Percentiles rank a stretch among this genome's conserved stretches.
These are phyloP conservation scores for Cutaneotrichosporon cavernicola DNA, from an alignment of 1,284 basidiomycete genomes.

Conservation along the genomic window DNA sequence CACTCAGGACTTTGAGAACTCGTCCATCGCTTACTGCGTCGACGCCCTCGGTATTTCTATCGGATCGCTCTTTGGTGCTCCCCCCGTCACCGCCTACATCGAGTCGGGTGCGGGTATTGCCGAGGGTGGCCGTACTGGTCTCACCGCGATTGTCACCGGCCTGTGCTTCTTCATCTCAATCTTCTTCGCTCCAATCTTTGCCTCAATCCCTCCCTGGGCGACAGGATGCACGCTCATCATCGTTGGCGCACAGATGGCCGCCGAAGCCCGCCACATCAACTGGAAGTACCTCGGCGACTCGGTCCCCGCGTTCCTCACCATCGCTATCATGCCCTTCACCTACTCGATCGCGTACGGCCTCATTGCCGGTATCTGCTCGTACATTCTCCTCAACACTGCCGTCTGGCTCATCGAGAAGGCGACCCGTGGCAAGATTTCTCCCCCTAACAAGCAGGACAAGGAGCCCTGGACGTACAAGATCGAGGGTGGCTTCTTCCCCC, in stretches of 20 bases:
- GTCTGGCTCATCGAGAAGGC: slow-evolving; percentile 23
- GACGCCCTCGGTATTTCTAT: slow-evolving; percentile 42
- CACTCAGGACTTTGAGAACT: slow-evolving; percentile 83
- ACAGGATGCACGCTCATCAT: slow-evolving; percentile 83
- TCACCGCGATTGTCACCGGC: slow-evolving; percentile 73
- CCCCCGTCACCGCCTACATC: slow-evolving; percentile 83
- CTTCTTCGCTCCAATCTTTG: slow-evolving; percentile 88
- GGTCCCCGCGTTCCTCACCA: slow-evolving; percentile 75
- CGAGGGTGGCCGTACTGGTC: slow-evolving; percentile 85
- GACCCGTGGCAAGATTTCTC: slow-evolving; percentile 15
- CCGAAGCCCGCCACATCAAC: slow-evolving; percentile 80
- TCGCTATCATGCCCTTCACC: slow-evolving; percentile 72
- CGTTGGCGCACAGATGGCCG: slow-evolving; percentile 85
- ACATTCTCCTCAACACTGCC: slow-evolving; percentile 25
- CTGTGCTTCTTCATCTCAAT: slow-evolving; percentile 79
- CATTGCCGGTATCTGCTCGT: slow-evolving; percentile 25
- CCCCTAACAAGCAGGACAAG: slow-evolving; percentile 26
- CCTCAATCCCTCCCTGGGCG: slow-evolving; percentile 81
- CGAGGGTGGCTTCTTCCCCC: slow-evolving; percentile 28
- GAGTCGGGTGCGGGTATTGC: slow-evolving; percentile 50
- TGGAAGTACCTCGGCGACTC: slow-evolving; percentile 85
- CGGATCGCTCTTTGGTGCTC: slow-evolving; percentile 68
- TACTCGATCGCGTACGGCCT: slow-evolving; percentile 47
- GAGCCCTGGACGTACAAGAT: slow-evolving; percentile 27
- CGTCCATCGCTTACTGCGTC: slow-evolving; percentile 78